Conservation (phyloP, 768 basidiomycete genomes). For the Boletus reticulatus region DNA sequence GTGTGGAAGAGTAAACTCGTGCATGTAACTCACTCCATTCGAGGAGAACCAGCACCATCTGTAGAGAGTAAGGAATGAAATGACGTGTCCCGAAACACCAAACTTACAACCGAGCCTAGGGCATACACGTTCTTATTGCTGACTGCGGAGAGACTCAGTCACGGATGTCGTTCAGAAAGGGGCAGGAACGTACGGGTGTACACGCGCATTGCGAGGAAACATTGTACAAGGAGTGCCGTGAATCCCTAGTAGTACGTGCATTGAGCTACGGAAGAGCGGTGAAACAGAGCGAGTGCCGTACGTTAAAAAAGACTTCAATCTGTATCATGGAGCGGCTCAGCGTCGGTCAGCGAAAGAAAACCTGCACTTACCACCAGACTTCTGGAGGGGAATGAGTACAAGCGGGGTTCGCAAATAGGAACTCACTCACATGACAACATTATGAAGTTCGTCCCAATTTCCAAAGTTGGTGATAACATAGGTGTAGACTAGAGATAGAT, state of each 20-base stretch:
- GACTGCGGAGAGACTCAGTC: constrained; percentile 33
- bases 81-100: background rate
- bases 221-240: constrained; percentile 52
- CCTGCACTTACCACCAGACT: background rate
- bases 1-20: background rate
- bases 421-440: background rate
- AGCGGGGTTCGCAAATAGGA: background rate
- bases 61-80: background rate
- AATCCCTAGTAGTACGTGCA: constrained; percentile 25
- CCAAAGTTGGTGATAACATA: constrained; percentile 45
- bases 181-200: constrained; percentile 41
- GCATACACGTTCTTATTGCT: constrained; percentile 45
- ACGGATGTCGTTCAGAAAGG: background rate
- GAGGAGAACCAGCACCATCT: constrained; percentile 33
- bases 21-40: constrained; percentile 35
- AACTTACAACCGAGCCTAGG: constrained; percentile 30
- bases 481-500: constrained; percentile 40
- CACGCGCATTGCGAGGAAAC: constrained; percentile 50
- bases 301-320: constrained; percentile 54
- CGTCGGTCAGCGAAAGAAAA: background rate
- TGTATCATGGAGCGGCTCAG: constrained; percentile 13
- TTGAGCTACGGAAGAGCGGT: background rate
- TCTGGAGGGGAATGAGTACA: background rate
- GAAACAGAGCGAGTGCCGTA: constrained; percentile 1
- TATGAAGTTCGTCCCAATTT: constrained; percentile 7